Percentiles rank a stretch among this genome's conserved stretches.
phyloP scores from a whole-genome alignment of 371 early-diverging fungal species.

The Dipsacomyces acuminosporus region DNA sequence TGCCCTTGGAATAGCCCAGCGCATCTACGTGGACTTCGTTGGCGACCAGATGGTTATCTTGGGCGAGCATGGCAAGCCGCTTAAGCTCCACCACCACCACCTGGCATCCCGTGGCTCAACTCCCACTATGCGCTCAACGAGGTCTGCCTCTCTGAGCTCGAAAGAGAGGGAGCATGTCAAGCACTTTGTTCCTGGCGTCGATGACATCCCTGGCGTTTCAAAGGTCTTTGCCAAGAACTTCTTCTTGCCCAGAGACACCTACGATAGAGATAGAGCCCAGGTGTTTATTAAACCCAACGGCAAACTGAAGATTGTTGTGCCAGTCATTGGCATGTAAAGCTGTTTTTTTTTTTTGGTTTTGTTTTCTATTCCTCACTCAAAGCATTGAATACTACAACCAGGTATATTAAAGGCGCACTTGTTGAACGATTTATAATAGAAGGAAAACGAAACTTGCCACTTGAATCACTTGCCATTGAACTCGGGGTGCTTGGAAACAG shows the following conservation, averaged over 20 bases:
- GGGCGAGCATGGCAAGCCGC: conserved; percentile 36
- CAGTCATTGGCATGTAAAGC: conserved; percentile 8
- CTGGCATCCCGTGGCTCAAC: background rate
- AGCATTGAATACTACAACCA: too few relatives aligned
- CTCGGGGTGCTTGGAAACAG: conserved; percentile 25
- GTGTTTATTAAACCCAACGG: conserved; percentile 45
- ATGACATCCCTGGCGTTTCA: conserved; percentile 15
- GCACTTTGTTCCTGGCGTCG: conserved; percentile 3
- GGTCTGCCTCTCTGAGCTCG: conserved; percentile 15
- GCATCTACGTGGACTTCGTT: conserved; percentile 46
- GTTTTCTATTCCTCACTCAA: too few relatives aligned
- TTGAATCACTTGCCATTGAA: conserved; percentile 9
- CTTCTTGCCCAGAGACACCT: conserved; percentile 40
- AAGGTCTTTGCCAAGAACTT: conserved; percentile 41
- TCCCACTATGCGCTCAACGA: conserved; percentile 21
- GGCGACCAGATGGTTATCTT: conserved; percentile 45
- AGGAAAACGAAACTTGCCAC: too few relatives aligned
- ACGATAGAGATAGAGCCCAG: conserved; percentile 39
- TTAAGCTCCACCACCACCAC: conserved; percentile 4
- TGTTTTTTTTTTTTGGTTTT: too few relatives aligned
- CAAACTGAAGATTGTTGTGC: conserved; percentile 41
- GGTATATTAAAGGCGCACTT: too few relatives aligned
- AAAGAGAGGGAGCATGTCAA: background rate
- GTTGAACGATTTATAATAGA: too few relatives aligned
- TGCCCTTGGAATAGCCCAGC: conserved; percentile 13